A percentile compares a stretch with the other conserved stretches of the same genome.
phyloP scores from a whole-genome alignment of 1,139 yeast species.

The Entelexis sorbosivorans region DNA sequence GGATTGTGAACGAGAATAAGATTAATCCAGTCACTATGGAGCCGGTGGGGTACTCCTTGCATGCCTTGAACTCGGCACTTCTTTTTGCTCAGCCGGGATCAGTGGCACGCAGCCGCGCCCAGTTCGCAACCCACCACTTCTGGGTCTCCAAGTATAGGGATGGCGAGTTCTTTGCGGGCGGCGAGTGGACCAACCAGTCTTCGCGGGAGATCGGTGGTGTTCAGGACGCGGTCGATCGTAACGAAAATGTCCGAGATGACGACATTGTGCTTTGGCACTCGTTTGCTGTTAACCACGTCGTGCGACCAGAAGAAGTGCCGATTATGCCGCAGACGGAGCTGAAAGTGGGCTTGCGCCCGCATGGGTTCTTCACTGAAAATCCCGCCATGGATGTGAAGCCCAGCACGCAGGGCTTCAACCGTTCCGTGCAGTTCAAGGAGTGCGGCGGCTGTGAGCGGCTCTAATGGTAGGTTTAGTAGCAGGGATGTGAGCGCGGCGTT shows the following conservation, averaged over 20 bases:
- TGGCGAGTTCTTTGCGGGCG: conserved; percentile 59
- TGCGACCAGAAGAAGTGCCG: conserved; percentile 84
- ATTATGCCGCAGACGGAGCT: conserved; percentile 80
- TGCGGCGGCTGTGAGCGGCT: conserved; percentile 28
- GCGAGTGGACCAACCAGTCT: conserved; percentile 70
- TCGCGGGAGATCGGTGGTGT: conserved; percentile 52
- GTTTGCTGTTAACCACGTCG: conserved; percentile 74
- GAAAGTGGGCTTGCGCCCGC: conserved; percentile 58
- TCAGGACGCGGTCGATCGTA: conserved; percentile 50
- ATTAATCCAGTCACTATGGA: conserved; percentile 64
- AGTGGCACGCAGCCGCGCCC: conserved; percentile 54
- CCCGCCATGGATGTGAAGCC: conserved; percentile 80
- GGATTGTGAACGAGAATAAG: conserved; percentile 60
- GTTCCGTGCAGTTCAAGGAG: conserved; percentile 41
- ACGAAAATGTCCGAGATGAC: conserved; percentile 63
- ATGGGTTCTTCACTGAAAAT: conserved; percentile 66
- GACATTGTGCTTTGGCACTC: conserved; percentile 83
- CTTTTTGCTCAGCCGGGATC: conserved; percentile 55
- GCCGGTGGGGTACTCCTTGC: conserved; percentile 74
- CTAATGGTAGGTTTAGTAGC: too few relatives aligned
- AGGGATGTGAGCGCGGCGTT: too few relatives aligned
- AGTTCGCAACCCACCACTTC: conserved; percentile 59
- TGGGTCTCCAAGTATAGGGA: conserved; percentile 69
- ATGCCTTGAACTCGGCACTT: conserved; percentile 68
- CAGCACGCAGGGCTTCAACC: conserved; percentile 58